These are phyloP conservation scores for Amylocystis lapponica DNA, from an alignment of 768 basidiomycete genomes.

Conservation along the genomic window DNA sequence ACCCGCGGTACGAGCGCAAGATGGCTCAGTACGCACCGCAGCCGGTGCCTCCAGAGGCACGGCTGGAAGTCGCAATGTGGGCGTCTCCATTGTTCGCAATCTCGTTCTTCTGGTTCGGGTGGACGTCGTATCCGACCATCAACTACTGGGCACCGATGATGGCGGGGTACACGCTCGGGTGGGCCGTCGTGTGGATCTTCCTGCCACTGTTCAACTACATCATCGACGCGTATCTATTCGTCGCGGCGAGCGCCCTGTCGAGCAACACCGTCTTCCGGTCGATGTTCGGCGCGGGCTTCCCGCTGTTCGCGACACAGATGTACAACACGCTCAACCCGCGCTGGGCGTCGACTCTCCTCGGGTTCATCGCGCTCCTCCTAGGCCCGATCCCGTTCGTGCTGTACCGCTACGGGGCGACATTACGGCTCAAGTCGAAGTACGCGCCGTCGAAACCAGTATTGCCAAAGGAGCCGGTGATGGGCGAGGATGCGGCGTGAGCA, in stretches of 20 bases:
- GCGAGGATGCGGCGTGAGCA: neutral
- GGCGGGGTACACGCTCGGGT: slow-evolving; percentile 44
- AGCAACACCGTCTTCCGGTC: slow-evolving; percentile 47
- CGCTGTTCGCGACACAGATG: slow-evolving; percentile 37
- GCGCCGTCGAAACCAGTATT: slow-evolving; percentile 12
- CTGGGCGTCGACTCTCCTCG: slow-evolving; percentile 58
- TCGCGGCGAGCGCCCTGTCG: slow-evolving; percentile 55
- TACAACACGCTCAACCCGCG: slow-evolving; percentile 42
- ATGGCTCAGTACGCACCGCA: slow-evolving; percentile 40
- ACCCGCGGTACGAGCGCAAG: slow-evolving; percentile 44
- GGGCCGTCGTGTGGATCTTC: slow-evolving; percentile 50
- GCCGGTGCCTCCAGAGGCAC: slow-evolving; percentile 58
- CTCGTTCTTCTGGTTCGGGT: slow-evolving; percentile 69
- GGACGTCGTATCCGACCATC: slow-evolving; percentile 52
- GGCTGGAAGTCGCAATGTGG: slow-evolving; percentile 44
- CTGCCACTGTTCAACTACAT: slow-evolving; percentile 57
- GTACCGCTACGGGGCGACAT: slow-evolving; percentile 17
- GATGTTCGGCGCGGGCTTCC: slow-evolving; percentile 26
- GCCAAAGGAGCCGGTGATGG: neutral
- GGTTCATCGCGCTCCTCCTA: slow-evolving; percentile 48
- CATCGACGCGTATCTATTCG: slow-evolving; percentile 54
- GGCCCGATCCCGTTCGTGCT: slow-evolving; percentile 36
- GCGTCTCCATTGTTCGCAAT: slow-evolving; percentile 46
- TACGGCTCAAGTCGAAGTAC: slow-evolving; percentile 22
- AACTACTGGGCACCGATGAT: slow-evolving; percentile 51